Evolutionary conservation across 2,329 filamentous ascomycete genomes (phyloP).

Genomic region (Neopestalotiopsis sp.): DNA sequence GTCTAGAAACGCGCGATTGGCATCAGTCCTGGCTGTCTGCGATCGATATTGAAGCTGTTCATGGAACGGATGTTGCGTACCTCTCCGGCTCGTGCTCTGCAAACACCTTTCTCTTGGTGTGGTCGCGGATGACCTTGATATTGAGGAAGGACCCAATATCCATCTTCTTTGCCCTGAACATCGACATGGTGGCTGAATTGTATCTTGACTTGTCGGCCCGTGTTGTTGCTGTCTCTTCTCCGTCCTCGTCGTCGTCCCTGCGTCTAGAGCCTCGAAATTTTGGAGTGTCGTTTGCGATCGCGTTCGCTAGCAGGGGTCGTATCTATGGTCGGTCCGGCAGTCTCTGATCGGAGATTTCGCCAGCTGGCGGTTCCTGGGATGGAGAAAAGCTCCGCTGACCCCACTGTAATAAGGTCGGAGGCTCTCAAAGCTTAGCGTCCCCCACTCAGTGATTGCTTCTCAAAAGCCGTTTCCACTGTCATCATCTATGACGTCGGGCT

Average conservation of each 20-base stretch:
- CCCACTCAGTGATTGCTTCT: background rate
- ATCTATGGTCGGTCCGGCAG: background rate
- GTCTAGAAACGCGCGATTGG: conserved; percentile 54
- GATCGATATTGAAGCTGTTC: background rate
- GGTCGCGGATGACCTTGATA: conserved; percentile 85
- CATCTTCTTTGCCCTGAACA: conserved; percentile 89
- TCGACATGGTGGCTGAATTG: conserved; percentile 64
- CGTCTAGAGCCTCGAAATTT: conserved; percentile 11
- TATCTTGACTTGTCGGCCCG: background rate
- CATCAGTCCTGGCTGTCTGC: background rate
- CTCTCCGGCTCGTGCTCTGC: conserved; percentile 86
- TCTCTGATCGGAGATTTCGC: background rate
- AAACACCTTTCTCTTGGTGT: conserved; percentile 95
- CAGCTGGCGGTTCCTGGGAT: background rate
- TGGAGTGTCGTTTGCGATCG: conserved; percentile 4
- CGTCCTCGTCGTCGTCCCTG: background rate
- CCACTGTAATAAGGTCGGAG: background rate
- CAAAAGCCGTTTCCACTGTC: background rate
- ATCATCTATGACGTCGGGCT: conserved; percentile 15
- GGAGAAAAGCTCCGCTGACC: background rate
- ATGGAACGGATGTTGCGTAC: conserved; percentile 50
- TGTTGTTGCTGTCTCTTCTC: conserved; percentile 3
- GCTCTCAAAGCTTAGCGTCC: background rate
- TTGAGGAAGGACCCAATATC: conserved; percentile 90
- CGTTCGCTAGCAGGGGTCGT: background rate